phyloP scores from a whole-genome alignment of 1,284 basidiomycete species.

The Leccinum griseonigrum region DNA sequence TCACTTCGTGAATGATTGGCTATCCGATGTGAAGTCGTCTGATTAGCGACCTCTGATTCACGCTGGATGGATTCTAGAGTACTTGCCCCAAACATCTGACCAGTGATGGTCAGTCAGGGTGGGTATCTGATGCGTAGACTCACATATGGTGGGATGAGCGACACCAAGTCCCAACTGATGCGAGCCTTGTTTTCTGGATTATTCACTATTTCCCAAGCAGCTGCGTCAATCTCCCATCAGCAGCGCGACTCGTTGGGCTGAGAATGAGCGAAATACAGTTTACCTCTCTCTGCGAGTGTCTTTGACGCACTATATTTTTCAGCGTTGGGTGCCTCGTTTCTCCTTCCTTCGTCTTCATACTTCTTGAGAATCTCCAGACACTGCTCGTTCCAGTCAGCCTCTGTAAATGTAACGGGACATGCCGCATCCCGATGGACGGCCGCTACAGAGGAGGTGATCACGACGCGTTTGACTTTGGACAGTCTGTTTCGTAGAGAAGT shows the following conservation, averaged over 20 bases:
- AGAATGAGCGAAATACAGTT: not conserved
- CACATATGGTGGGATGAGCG: slow-evolving; percentile 58
- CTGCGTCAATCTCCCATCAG: slow-evolving; percentile 19
- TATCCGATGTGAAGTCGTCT: slow-evolving; percentile 14
- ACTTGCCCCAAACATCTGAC: slow-evolving; percentile 32
- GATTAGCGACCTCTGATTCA: not conserved
- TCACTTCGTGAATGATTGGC: slow-evolving; percentile 51
- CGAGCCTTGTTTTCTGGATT: slow-evolving; percentile 36
- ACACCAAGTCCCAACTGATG: slow-evolving; percentile 52
- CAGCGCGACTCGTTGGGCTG: not conserved
- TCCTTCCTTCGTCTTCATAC: slow-evolving; percentile 49
- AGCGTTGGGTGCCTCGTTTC: slow-evolving; percentile 36
- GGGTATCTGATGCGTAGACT: slow-evolving; percentile 14
- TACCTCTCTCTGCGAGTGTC: slow-evolving; percentile 65
- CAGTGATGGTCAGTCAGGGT: not conserved
- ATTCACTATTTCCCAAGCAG: slow-evolving; percentile 52
- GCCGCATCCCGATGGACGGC: slow-evolving; percentile 39
- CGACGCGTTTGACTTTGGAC: slow-evolving; percentile 56
- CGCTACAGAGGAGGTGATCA: slow-evolving; percentile 61
- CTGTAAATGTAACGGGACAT: slow-evolving; percentile 34
- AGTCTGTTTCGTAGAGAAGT: slow-evolving; percentile 21
- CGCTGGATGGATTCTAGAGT: not conserved
- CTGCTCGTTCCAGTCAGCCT: slow-evolving; percentile 65
- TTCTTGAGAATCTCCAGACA: slow-evolving; percentile 50
- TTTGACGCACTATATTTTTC: slow-evolving; percentile 62